Conservation (phyloP, 768 basidiomycete genomes). For the Tulasnella sp. region DNA sequence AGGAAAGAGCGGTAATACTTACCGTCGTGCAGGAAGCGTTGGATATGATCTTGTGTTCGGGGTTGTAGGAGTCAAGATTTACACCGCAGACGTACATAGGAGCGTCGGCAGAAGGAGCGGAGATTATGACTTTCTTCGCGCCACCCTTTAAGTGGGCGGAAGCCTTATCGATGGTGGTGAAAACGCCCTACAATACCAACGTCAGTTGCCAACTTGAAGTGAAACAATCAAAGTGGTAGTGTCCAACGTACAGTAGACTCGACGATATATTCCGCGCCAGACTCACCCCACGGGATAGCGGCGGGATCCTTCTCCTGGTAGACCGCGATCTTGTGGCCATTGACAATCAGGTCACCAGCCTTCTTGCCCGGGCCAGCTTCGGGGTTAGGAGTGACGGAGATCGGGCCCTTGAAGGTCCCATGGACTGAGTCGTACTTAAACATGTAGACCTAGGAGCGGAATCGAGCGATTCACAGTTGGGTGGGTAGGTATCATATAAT, state of each 20-base stretch:
- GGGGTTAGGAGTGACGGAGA: conserved; percentile 45
- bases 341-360: conserved; percentile 85
- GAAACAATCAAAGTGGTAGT: background rate
- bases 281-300: conserved; percentile 74
- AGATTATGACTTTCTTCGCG: conserved; percentile 99
- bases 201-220: background rate
- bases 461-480: too few species aligned
- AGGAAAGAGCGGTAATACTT: background rate
- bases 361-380: conserved; percentile 48
- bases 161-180: conserved; percentile 94
- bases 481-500: too few species aligned
- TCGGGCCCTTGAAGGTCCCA: conserved; percentile 80
- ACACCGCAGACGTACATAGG: conserved; percentile 95
- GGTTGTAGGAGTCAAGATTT: conserved; percentile 88
- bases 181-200: conserved; percentile 65
- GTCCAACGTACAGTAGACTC: conserved; percentile 76
- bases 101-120: conserved; percentile 94
- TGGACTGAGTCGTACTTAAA: conserved; percentile 97
- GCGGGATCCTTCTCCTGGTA: conserved; percentile 84
- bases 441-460: conserved; percentile 75
- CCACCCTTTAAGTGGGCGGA: conserved; percentile 93
- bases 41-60: conserved; percentile 89
- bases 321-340: conserved; percentile 71
- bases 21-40: conserved; percentile 97
- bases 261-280: conserved; percentile 88